Conservation (phyloP, 225 moss, liverwort and hornwort genomes). For the Pseudoscleropodium purum region DNA sequence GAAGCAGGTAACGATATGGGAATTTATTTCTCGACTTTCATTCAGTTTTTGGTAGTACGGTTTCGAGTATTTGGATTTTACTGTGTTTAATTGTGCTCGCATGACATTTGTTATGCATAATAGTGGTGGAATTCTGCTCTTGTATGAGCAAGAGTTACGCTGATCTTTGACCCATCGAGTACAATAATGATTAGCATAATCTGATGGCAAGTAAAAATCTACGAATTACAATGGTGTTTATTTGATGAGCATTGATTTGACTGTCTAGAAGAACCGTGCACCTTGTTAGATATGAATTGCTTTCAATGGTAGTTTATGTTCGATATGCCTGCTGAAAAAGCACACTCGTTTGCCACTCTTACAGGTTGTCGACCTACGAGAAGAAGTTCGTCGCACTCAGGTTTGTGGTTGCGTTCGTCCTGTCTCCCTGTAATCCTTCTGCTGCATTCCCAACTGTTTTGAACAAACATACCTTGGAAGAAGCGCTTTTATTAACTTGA, state of each 20-base stretch:
- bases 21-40: background rate
- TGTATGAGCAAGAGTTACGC: background rate
- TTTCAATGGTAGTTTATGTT: background rate
- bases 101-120: background rate
- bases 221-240: background rate
- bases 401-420: conserved; percentile 13
- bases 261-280: background rate
- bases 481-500: background rate
- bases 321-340: background rate
- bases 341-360: background rate
- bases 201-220: background rate
- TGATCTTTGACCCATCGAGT: background rate
- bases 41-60: background rate
- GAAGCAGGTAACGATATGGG: conserved; percentile 29
- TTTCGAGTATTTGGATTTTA: background rate
- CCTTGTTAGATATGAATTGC: background rate
- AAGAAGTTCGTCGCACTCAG: conserved; percentile 41
- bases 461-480: background rate
- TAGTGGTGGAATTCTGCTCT: background rate
- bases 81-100: background rate
- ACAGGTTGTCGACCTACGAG: conserved; percentile 47
- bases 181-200: background rate
- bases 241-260: background rate
- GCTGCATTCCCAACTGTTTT: background rate
- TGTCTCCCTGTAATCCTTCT: background rate